Evolutionary conservation across 1,139 yeast species (phyloP), one percentile per base, ranked within the genome.

Genomic region (Nadsonia commutata): DNA sequence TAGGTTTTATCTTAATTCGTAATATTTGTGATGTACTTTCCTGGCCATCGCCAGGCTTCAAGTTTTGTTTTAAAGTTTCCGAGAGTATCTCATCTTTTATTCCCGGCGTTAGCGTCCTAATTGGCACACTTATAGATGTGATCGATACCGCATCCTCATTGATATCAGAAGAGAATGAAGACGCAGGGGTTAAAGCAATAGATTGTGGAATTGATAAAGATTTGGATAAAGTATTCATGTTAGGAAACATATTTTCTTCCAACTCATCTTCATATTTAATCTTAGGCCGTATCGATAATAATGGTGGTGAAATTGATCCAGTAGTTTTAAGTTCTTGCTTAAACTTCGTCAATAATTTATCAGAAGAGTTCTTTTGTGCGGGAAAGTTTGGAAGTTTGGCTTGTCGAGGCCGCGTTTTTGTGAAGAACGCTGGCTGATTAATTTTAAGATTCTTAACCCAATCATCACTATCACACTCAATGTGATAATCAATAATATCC

Each of bases 391-490:
- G 33, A 27, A 27, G 33, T 13, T 27, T 27, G 33, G 33, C 8
- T 27, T 27, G 33, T 9, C n/a, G 9, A n/a, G n/a, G n/a, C 13
- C 16, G 16, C 9, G 33, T 13, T 27, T 4, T 27, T 11, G 33
- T 8, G n/a, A 27, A 27, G n/a, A 27, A 27, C 8, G 33, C 33
- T 13, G 33, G 33, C 13, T 27, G 33, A 13, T 9, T 27, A 3
- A 27, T 4, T 27, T 69, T 69, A 43, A 82, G 62, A 27, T 68
- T 64, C 18, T 64, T 60, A 18, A 86, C 79, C 76, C 94, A 88
- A 36, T 70, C 71, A 59, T 88, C 97, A 57, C 95, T 83, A 57
- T 85, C 95, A 42, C 79, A 66, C 44, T 76, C 64, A 5, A 88
- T 70, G 65, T 88, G 90, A 54, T 76, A 82, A 55, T 81, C 90